Conservation (phyloP, 2,329 filamentous ascomycete species). For the Clarireedia sp. region DNA sequence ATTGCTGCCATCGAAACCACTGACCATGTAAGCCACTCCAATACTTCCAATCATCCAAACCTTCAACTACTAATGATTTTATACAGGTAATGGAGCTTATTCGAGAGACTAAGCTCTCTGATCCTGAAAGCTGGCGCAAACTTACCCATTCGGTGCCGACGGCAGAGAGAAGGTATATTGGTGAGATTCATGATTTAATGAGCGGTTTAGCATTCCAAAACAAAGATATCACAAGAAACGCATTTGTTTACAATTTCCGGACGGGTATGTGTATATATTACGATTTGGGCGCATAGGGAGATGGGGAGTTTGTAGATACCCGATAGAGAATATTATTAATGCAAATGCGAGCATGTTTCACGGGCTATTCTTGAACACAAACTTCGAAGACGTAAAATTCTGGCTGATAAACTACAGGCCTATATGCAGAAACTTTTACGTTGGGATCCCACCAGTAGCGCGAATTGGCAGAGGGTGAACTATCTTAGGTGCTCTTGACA, state of each 20-base stretch:
- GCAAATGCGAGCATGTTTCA: too few species aligned
- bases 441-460: too few species aligned
- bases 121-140: conserved; percentile 75
- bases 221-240: conserved; percentile 55
- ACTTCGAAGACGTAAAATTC: too few species aligned
- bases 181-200: conserved; percentile 74
- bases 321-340: neutral
- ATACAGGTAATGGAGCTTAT: conserved; percentile 55
- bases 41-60: neutral
- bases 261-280: conserved; percentile 81
- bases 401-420: too few species aligned
- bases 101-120: conserved; percentile 64
- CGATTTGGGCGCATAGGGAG: conserved; percentile 48
- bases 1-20: conserved; percentile 84
- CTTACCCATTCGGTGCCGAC: conserved; percentile 72
- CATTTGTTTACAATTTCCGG: conserved; percentile 87
- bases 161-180: conserved; percentile 72
- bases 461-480: too few species aligned
- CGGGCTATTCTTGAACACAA: too few species aligned
- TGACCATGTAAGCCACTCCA: conserved; percentile 51
- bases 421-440: too few species aligned
- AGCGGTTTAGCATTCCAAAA: conserved; percentile 51
- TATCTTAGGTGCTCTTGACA: too few species aligned
- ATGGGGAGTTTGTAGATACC: conserved; percentile 1
- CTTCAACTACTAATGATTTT: neutral